Conservation (phyloP, 495 filamentous ascomycete species). For the Xeromyces bisporus region DNA sequence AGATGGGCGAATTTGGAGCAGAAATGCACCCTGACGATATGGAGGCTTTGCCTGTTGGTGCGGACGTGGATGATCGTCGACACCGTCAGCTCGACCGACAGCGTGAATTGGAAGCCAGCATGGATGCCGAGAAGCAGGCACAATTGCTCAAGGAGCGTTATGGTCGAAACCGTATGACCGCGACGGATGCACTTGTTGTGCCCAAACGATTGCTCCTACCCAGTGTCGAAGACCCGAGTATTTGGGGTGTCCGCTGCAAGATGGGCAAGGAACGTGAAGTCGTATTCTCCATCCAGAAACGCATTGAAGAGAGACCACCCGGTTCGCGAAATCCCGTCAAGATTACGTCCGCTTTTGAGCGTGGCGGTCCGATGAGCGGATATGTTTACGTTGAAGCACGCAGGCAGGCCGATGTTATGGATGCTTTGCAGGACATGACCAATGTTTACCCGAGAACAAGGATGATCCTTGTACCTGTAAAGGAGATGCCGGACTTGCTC, state of each 20-base stretch:
- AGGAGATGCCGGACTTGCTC: constrained; percentile 95
- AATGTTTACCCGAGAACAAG: constrained; percentile 75
- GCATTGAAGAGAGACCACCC: constrained; percentile 56
- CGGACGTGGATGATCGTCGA: constrained; percentile 72
- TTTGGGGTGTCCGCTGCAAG: constrained; percentile 88
- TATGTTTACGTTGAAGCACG: constrained; percentile 90
- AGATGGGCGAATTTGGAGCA: constrained; percentile 66
- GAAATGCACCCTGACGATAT: constrained; percentile 84
- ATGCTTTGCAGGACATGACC: constrained; percentile 62
- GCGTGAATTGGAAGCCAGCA: constrained; percentile 62
- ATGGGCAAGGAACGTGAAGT: constrained; percentile 89
- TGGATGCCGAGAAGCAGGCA: constrained; percentile 90
- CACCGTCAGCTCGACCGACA: constrained; percentile 89
- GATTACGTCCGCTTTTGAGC: constrained; percentile 81
- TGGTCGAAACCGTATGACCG: constrained; percentile 43
- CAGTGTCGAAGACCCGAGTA: constrained; percentile 85
- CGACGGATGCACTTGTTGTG: constrained; percentile 44
- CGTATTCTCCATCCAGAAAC: constrained; percentile 67
- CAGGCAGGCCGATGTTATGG: constrained; percentile 67
- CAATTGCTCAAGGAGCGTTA: constrained; percentile 74
- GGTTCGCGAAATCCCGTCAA: constrained; percentile 58
- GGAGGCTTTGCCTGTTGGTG: constrained; percentile 59
- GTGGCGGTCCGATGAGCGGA: constrained; percentile 72
- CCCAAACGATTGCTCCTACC: constrained; percentile 83
- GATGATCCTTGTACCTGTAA: constrained; percentile 76